Percentiles rank a stretch among this genome's conserved stretches.
Conservation (phyloP, 805 yeast genomes). For the Ogataea pilisensis region DNA sequence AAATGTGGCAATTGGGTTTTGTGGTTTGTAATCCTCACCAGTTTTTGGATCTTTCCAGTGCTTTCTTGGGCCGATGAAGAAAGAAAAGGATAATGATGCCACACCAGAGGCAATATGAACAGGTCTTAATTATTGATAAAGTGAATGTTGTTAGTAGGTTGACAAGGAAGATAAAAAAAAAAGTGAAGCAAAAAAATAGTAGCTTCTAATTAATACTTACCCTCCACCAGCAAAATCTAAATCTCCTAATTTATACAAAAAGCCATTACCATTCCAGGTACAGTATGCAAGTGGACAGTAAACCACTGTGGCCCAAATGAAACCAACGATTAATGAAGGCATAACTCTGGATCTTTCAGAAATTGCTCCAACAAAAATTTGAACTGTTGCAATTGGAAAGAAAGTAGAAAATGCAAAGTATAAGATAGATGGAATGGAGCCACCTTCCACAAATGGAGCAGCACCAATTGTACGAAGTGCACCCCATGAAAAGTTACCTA, state of each 20-base stretch:
- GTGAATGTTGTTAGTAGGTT: background rate
- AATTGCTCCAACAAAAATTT: conserved; percentile 43
- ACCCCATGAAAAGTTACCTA: conserved; percentile 37
- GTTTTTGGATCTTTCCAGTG: conserved; percentile 29
- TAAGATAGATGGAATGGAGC: conserved; percentile 44
- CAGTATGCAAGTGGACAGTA: conserved; percentile 44
- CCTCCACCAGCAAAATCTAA: conserved; percentile 48
- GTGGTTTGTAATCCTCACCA: conserved; percentile 31
- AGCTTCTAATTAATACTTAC: background rate
- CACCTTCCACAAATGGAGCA: conserved; percentile 39
- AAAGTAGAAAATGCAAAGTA: conserved; percentile 41
- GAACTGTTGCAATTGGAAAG: conserved; percentile 46
- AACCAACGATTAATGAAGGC: conserved; percentile 39
- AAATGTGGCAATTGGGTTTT: conserved; percentile 35
- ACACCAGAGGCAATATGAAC: conserved; percentile 44
- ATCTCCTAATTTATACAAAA: conserved; percentile 40
- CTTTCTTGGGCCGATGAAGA: conserved; percentile 40
- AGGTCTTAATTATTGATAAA: no score
- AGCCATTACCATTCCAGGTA: conserved; percentile 45
- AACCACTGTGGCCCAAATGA: conserved; percentile 38
- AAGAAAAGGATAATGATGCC: conserved; percentile 39
- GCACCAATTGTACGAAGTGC: conserved; percentile 38
- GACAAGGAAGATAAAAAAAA: no score
- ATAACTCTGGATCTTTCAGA: conserved; percentile 41
- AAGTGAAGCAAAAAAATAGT: no score